Base-by-base conservation (phyloP, 2,329 filamentous ascomycete genomes). In the Leptographium lundbergii region DNA sequence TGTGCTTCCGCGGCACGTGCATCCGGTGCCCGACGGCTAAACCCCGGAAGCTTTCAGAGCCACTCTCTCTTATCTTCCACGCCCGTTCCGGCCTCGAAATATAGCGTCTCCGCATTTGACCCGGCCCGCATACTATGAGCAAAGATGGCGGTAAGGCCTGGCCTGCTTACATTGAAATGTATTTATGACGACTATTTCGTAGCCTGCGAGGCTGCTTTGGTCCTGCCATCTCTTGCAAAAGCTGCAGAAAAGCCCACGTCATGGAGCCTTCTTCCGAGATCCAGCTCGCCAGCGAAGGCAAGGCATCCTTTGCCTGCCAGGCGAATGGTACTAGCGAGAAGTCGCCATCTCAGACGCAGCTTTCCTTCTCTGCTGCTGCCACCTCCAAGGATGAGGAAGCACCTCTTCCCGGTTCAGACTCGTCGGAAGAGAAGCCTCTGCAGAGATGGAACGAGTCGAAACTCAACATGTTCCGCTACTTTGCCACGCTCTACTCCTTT, bases 371-470 rank as follows among this genome's bases (percentile, higher is more conserved):
- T 2, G 36, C 27, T 6, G n/a, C 39, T 29, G 11, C 62, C 36
- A 55, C 53, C 10, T 25, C 4, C 45, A 24, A 29, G n/a, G 66
- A 66, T 14, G 64, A 66, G 10, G 59, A 56, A 34, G 32, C 32
- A 5, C 32, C 7, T 2, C 60, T 57, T 50, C 11, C 24, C 32
- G 2, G 55, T 13, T 56, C 24, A 53, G 22, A 42, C n/a, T 14
- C 48, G 22, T 4, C 53, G 11, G 27, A 32, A 6, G 34, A 42
- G 14, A 48, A 59, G 34, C 34, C 14, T 4, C 65, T 74, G 19
- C 79, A 86, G 65, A 73, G 69, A 69, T 89, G 86, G 87, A 88
- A 88, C 65, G 70, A 73, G n/a, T 78, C 85, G 0, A 69, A 71
- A 10, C 73, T 75, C 50, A 88, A 86, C 67, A 71, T 80, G 5